These are phyloP conservation scores for Hyaloscypha bicolor DNA, from an alignment of 495 filamentous ascomycete species.

Conservation along the genomic window DNA sequence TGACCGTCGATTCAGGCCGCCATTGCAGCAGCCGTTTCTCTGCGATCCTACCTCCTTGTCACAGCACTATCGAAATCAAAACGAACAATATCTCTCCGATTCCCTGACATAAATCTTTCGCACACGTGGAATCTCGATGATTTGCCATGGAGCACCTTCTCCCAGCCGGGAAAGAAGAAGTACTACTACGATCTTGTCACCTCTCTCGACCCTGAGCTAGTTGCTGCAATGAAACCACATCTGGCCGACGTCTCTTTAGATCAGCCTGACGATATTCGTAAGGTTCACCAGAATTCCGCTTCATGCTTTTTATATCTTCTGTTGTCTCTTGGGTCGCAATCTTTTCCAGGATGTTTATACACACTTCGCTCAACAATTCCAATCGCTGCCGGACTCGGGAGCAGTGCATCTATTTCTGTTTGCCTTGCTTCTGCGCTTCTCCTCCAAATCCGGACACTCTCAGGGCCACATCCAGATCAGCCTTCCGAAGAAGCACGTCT, in stretches of 20 bases:
- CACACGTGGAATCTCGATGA: constrained; percentile 92
- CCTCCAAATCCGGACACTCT: constrained; percentile 82
- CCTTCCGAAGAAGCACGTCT: constrained; percentile 74
- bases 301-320: constrained; percentile 91
- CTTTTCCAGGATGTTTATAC: constrained; percentile 80
- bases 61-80: constrained; percentile 86
- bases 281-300: constrained; percentile 79
- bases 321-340: constrained; percentile 77
- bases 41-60: constrained; percentile 94
- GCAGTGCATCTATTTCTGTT: constrained; percentile 88
- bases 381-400: constrained; percentile 88
- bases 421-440: constrained; percentile 87
- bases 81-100: constrained; percentile 80
- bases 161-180: constrained; percentile 81
- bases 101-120: constrained; percentile 81
- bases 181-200: constrained; percentile 89
- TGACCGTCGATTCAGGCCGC: constrained; percentile 59
- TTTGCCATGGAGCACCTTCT: constrained; percentile 83
- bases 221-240: constrained; percentile 76
- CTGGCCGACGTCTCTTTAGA: constrained; percentile 67
- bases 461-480: constrained; percentile 89
- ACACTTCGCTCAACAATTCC: constrained; percentile 93
- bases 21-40: constrained; percentile 89
- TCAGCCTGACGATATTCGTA: constrained; percentile 64
- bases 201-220: constrained; percentile 76